Base-by-base conservation (phyloP, 2,329 filamentous ascomycete genomes). In the Fusarium virguliforme region DNA sequence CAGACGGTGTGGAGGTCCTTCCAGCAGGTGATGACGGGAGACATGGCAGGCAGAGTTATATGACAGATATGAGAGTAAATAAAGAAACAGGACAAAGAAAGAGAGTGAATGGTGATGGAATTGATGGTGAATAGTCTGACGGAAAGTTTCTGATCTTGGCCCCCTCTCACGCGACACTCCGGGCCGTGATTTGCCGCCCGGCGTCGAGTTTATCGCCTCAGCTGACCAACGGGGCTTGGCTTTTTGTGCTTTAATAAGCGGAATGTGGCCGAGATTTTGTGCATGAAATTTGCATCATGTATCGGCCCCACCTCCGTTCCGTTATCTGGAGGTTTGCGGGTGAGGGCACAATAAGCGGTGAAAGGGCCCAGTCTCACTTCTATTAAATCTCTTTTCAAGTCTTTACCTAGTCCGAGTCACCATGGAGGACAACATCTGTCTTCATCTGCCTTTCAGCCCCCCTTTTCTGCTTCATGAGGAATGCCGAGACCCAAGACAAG, bases 191-290 rank as follows among this genome's bases (percentile, higher is more conserved):
- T 56, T 56, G 53, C 53, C 53, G 53, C 30, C 13, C 28, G 18
- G 28, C n/a, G n/a, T 34, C 28, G 3, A 34, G 30, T 18, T 51
- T 51, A 32, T 22, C 48, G 28, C 48, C 48, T 51, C 48, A 51
- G 48, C 48, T 51, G 48, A 51, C 48, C 48, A 51, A 32, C 30
- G 48, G 34, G 48, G 48, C 48, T 51, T 51, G 30, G 48, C 48
- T 51, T 34, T 51, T 51, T 51, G 30, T 18, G 48, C 48, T 51
- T 51, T 51, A 51, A 51, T 51, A 51, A 51, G 48, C 48, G 48
- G 30, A 51, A 51, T 48, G 24, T 48, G 43, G 13, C 43, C 43
- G 43, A 48, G 43, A 7, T 15, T 48, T 18, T 48, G n/a, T 48
- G 43, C 43, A 48, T 48, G 43, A 28, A 28, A 28, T 48, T 28